These are phyloP conservation scores for Pulveroboletus ravenelii DNA, from an alignment of 768 basidiomycete genomes.

Conservation along the genomic window DNA sequence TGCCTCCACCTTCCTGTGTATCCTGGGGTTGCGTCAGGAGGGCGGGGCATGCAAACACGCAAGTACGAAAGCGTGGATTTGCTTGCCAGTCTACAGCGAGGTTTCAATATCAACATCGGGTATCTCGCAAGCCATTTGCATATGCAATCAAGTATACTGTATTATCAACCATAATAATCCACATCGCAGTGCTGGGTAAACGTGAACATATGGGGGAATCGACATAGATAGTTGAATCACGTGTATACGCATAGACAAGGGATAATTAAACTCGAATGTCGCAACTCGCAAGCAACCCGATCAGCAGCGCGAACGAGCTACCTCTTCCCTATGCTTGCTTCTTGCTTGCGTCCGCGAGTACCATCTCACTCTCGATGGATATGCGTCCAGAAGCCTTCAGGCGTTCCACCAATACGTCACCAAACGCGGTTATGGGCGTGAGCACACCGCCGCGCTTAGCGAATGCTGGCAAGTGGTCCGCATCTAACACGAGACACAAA, in stretches of 20 bases:
- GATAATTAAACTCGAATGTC: background rate
- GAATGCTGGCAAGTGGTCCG: conserved; percentile 50
- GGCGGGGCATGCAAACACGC: conserved; percentile 1
- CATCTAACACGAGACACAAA: conserved; percentile 58
- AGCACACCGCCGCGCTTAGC: conserved; percentile 70
- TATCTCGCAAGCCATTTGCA: background rate
- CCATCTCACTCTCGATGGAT: conserved; percentile 50
- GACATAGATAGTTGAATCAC: background rate
- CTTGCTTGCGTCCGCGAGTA: conserved; percentile 7
- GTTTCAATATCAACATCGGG: too few relatives aligned
- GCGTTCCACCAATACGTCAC: conserved; percentile 67
- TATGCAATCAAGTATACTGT: background rate
- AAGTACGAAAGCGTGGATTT: too few relatives aligned
- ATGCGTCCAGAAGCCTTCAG: conserved; percentile 56
- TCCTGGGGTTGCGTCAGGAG: conserved; percentile 4
- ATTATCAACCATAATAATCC: background rate
- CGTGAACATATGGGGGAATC: background rate
- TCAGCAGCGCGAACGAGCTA: background rate
- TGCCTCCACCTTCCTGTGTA: conserved; percentile 3
- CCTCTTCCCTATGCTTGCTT: conserved; percentile 9
- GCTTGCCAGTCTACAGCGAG: too few relatives aligned
- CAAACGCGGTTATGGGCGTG: conserved; percentile 81
- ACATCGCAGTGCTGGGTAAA: background rate
- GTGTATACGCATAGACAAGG: too few relatives aligned
- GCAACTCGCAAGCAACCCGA: background rate